phyloP scores from a whole-genome alignment of 441 rosid genomes.

The Viola pubescens region DNA sequence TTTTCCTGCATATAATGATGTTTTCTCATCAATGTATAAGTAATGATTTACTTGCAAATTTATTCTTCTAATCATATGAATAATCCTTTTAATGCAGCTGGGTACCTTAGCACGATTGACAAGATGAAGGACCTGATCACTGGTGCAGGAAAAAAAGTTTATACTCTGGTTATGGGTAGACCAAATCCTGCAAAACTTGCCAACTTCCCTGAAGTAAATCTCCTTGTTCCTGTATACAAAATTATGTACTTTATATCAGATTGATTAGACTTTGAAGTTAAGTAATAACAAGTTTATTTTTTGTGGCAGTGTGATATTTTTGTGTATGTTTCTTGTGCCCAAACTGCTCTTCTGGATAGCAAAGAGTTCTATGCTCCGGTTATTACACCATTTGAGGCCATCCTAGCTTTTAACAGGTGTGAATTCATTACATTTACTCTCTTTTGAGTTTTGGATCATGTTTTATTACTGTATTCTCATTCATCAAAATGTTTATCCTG shows the following conservation, averaged over 20 bases:
- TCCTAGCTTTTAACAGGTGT: constrained; percentile 80
- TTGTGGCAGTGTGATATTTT: constrained; percentile 71
- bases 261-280: constrained; percentile 6
- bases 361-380: constrained; percentile 88
- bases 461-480: constrained; percentile 8
- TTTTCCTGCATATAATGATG: too few relatives aligned
- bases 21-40: background rate
- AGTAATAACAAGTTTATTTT: constrained; percentile 8
- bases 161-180: constrained; percentile 84
- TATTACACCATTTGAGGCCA: constrained; percentile 86
- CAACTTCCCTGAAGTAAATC: constrained; percentile 76
- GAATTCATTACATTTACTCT: constrained; percentile 1
- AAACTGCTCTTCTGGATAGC: constrained; percentile 86
- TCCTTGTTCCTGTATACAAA: background rate
- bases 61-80: constrained; percentile 6
- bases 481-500: constrained; percentile 14
- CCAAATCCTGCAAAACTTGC: constrained; percentile 98
- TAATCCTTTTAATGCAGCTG: constrained; percentile 50
- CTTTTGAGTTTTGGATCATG: constrained; percentile 7
- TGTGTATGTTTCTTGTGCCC: constrained; percentile 77
- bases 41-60: constrained; percentile 4
- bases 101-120: constrained; percentile 81
- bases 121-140: constrained; percentile 71
- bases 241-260: too few relatives aligned
- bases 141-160: constrained; percentile 68